Evolutionary conservation across 2,329 filamentous ascomycete genomes (phyloP).

Genomic region (Diaporthe destruens): DNA sequence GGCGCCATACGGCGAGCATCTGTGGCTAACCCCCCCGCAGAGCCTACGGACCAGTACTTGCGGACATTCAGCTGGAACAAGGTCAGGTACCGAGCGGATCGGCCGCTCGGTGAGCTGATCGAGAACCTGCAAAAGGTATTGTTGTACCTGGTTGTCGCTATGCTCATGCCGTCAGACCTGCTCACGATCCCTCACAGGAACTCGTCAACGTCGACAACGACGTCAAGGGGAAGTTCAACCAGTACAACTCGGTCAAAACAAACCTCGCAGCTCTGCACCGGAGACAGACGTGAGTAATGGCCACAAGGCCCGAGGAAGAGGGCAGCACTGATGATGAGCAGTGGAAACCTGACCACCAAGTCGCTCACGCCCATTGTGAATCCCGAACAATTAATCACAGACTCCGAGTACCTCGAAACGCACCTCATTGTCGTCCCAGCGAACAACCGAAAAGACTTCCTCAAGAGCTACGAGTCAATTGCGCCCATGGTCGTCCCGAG

Average conservation of each 20-base stretch:
- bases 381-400: conserved; percentile 81
- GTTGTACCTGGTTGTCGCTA: conserved; percentile 15
- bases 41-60: conserved; percentile 95
- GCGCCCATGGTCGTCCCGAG: conserved; percentile 93
- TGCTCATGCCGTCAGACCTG: background rate
- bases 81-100: conserved; percentile 95
- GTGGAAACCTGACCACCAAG: conserved; percentile 93
- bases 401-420: conserved; percentile 97
- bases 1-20: background rate
- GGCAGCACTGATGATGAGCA: conserved; percentile 51
- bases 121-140: conserved; percentile 87
- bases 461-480: conserved; percentile 89
- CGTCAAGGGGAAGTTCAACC: conserved; percentile 92
- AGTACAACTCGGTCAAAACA: conserved; percentile 93
- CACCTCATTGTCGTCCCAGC: conserved; percentile 91
- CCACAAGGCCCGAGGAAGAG: conserved; percentile 1
- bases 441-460: conserved; percentile 85
- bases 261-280: conserved; percentile 85
- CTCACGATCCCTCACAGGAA: conserved; percentile 68
- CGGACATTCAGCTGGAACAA: conserved; percentile 95
- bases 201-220: conserved; percentile 93
- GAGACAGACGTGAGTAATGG: conserved; percentile 79
- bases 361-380: conserved; percentile 92
- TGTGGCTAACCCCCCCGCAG: conserved; percentile 60
- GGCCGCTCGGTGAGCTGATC: conserved; percentile 87